Evolutionary conservation across 2,329 filamentous ascomycete genomes (phyloP).

Genomic region (Emmonsiellopsis sp.): DNA sequence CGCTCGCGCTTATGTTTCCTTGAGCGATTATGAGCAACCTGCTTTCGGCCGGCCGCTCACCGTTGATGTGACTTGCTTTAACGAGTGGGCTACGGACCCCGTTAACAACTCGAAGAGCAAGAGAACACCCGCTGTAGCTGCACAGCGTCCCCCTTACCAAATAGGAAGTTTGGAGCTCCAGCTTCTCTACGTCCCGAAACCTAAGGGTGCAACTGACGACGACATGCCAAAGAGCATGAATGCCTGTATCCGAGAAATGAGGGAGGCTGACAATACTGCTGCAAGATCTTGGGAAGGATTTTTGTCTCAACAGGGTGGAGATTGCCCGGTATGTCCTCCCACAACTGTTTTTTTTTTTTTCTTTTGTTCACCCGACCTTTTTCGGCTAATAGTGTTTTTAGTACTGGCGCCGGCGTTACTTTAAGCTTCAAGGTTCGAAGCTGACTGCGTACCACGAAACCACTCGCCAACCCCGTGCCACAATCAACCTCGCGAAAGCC

Average conservation of each 20-base stretch:
- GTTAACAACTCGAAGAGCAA: conserved; percentile 92
- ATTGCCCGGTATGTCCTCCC: conserved; percentile 71
- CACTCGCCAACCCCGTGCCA: conserved; percentile 87
- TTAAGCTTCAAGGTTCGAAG: conserved; percentile 84
- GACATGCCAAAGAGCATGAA: conserved; percentile 99
- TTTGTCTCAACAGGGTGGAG: conserved; percentile 91
- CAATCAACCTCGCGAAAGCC: conserved; percentile 91
- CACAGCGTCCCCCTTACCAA: conserved; percentile 82
- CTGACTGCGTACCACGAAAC: conserved; percentile 94
- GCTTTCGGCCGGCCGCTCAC: conserved; percentile 83
- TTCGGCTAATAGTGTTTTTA: conserved; percentile 39
- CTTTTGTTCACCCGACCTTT: not conserved
- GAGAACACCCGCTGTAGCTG: conserved; percentile 54
- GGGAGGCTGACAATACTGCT: conserved; percentile 73
- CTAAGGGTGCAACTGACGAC: conserved; percentile 75
- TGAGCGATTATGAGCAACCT: conserved; percentile 81
- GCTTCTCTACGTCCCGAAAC: conserved; percentile 86
- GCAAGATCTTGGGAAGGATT: conserved; percentile 76
- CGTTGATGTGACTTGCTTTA: conserved; percentile 90
- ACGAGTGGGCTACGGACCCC: conserved; percentile 89
- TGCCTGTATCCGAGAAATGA: conserved; percentile 85
- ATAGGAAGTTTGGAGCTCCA: conserved; percentile 91
- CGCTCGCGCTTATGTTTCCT: conserved; percentile 81
- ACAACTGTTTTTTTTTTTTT: conserved; percentile 10
- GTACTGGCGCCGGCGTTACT: conserved; percentile 98